phyloP scores from a whole-genome alignment of 2,329 filamentous ascomycete genomes.

The Hypocreales sp. region DNA sequence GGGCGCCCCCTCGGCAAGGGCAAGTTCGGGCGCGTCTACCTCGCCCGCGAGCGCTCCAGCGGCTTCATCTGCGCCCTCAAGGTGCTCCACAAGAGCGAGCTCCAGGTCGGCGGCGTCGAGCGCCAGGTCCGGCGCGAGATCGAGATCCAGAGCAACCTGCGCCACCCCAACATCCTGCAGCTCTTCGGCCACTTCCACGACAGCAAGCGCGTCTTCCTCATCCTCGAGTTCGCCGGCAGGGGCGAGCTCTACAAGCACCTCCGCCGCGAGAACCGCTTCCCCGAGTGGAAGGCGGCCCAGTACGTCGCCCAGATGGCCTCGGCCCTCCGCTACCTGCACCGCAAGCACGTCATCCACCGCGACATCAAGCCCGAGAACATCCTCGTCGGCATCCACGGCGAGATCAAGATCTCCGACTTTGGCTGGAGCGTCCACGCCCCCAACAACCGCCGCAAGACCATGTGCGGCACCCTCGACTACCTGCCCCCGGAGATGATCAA shows the following conservation, averaged over 20 bases:
- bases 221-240: constrained; percentile 49
- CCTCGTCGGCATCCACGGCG: constrained; percentile 66
- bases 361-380: constrained; percentile 20
- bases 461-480: constrained; percentile 96
- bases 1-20: constrained; percentile 59
- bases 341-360: constrained; percentile 17
- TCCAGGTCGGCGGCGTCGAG: constrained; percentile 51
- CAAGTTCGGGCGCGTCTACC: constrained; percentile 59
- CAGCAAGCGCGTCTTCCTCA: constrained; percentile 54
- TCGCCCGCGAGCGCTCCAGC: constrained; percentile 49
- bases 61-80: constrained; percentile 60
- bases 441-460: constrained; percentile 82
- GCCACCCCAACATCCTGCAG: constrained; percentile 48
- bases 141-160: constrained; percentile 57
- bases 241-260: constrained; percentile 61
- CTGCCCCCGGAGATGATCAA: constrained; percentile 96
- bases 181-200: constrained; percentile 60
- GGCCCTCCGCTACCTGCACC: constrained; percentile 13
- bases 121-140: constrained; percentile 59
- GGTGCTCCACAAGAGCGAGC: constrained; percentile 54
- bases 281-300: constrained; percentile 53
- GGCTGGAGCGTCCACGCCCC: constrained; percentile 97
- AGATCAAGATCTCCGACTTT: constrained; percentile 98
- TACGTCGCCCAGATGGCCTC: constrained; percentile 58
- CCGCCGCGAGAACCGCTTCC: constrained; percentile 48